Evolutionary conservation across 768 basidiomycete species (phyloP).

Genomic region (Pleurotus sapidus): DNA sequence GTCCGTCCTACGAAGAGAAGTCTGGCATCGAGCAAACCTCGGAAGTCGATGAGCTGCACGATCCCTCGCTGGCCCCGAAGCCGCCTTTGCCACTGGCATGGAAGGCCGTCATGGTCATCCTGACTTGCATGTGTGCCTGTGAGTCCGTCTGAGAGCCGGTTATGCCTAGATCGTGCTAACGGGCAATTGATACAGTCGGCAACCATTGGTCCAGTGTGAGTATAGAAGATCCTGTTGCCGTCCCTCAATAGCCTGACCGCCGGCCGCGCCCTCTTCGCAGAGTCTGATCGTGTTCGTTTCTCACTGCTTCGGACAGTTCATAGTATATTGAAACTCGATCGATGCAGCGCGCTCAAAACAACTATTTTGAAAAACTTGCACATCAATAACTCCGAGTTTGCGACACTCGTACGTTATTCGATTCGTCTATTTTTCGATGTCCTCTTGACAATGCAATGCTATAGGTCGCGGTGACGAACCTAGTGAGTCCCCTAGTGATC

Average conservation of each 20-base stretch:
- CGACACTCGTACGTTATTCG: slow-evolving; percentile 29
- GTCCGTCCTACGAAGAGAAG: not conserved
- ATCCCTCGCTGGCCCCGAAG: slow-evolving; percentile 18
- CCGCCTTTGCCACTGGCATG: slow-evolving; percentile 29
- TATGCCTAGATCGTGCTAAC: not conserved
- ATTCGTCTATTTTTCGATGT: not conserved
- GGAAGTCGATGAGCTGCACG: not conserved
- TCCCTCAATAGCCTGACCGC: not conserved
- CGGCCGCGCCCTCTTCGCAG: slow-evolving; percentile 15
- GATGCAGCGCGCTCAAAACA: slow-evolving; percentile 32
- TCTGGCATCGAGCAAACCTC: not conserved
- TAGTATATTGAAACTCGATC: not conserved
- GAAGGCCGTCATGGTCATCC: slow-evolving; percentile 29
- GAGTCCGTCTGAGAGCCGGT: slow-evolving; percentile 10
- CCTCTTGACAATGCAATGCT: not conserved
- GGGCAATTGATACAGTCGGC: slow-evolving; percentile 24
- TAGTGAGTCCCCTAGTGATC: slow-evolving; percentile 17
- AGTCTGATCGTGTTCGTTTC: slow-evolving; percentile 32
- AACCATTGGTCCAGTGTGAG: slow-evolving; percentile 42
- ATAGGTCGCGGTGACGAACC: slow-evolving; percentile 33
- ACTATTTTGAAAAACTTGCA: slow-evolving; percentile 38
- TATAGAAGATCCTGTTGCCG: not conserved
- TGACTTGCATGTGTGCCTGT: slow-evolving; percentile 40
- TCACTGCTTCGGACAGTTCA: not conserved
- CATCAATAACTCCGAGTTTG: slow-evolving; percentile 43